phyloP scores from a whole-genome alignment of 2,329 filamentous ascomycete genomes.

The Ascochyta viciae-villosae region DNA sequence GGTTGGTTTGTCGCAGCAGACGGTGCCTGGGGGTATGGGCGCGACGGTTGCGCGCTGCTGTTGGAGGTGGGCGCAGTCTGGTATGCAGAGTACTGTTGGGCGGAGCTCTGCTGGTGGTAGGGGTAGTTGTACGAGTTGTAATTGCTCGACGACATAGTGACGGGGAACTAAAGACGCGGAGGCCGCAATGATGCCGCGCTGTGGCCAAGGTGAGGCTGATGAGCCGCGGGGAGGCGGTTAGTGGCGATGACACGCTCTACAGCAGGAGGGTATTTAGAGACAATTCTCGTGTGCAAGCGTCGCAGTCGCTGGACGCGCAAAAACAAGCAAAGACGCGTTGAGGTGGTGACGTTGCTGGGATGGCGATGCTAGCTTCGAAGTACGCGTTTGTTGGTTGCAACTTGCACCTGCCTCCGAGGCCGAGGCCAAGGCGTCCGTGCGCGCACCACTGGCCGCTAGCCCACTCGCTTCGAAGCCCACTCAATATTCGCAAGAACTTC shows the following conservation, averaged over 20 bases:
- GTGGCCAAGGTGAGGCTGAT: not conserved
- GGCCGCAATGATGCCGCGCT: not conserved
- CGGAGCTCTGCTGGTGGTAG: slow-evolving; percentile 37
- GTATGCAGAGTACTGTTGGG: slow-evolving; percentile 37
- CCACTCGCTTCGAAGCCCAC: slow-evolving; percentile 14
- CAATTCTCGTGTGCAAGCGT: not conserved
- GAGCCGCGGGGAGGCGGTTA: not conserved
- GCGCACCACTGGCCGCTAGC: slow-evolving; percentile 1
- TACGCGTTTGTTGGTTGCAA: slow-evolving; percentile 18
- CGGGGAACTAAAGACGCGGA: not conserved
- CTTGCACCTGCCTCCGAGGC: not conserved
- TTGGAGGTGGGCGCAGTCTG: slow-evolving; percentile 37
- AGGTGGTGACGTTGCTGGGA: slow-evolving; percentile 9
- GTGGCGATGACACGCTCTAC: not conserved
- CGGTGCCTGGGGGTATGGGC: slow-evolving; percentile 35
- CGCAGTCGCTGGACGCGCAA: not conserved
- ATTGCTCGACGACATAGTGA: slow-evolving; percentile 36
- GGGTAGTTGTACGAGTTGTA: slow-evolving; percentile 37
- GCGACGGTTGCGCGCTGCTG: slow-evolving; percentile 29
- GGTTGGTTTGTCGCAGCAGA: slow-evolving; percentile 26
- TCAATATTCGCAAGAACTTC: slow-evolving; percentile 24
- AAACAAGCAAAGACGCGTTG: slow-evolving; percentile 9
- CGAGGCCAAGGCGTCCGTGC: slow-evolving; percentile 3
- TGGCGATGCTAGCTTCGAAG: slow-evolving; percentile 6
- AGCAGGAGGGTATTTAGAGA: rapidly evolving